A percentile compares a stretch with the other conserved stretches of the same genome.
Evolutionary conservation across 768 basidiomycete species (phyloP).

Genomic region (Gautieria morchelliformis): DNA sequence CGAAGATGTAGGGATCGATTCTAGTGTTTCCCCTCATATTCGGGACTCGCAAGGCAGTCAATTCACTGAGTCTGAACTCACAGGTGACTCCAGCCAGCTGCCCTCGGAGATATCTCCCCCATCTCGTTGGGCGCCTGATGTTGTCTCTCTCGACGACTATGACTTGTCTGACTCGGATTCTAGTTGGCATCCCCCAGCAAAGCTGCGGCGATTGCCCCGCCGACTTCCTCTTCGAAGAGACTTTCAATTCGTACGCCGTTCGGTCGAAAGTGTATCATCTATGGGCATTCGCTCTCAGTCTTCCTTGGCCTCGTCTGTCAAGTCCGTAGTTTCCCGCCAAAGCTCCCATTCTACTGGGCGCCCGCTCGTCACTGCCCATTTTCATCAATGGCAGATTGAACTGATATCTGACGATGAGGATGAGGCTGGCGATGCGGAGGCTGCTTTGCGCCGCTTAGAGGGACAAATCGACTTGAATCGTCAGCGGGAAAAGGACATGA

Average conservation of each 20-base stretch:
- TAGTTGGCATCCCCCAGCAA: conserved; percentile 32
- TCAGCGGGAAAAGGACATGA: conserved; percentile 59
- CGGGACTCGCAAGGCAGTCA: neutral
- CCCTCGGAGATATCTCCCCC: conserved; percentile 16
- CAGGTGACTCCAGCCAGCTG: neutral
- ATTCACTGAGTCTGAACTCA: neutral
- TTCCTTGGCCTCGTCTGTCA: conserved; percentile 40
- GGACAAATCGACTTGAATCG: conserved; percentile 73
- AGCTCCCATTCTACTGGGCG: neutral
- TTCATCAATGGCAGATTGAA: conserved; percentile 59
- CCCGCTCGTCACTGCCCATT: neutral
- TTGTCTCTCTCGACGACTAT: conserved; percentile 70
- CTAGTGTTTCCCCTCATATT: neutral
- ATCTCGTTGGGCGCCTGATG: conserved; percentile 43
- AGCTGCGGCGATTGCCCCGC: conserved; percentile 43
- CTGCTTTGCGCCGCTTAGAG: conserved; percentile 70
- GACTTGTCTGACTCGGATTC: conserved; percentile 76
- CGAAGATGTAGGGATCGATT: neutral
- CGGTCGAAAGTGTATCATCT: conserved; percentile 64
- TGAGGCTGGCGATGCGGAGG: conserved; percentile 65
- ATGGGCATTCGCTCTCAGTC: conserved; percentile 59
- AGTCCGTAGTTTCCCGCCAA: neutral
- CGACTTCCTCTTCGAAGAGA: conserved; percentile 68
- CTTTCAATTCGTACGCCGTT: conserved; percentile 71
- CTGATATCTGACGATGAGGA: conserved; percentile 65